phyloP scores from a whole-genome alignment of 78 protist species.

The Dictyostelium intermedium region DNA sequence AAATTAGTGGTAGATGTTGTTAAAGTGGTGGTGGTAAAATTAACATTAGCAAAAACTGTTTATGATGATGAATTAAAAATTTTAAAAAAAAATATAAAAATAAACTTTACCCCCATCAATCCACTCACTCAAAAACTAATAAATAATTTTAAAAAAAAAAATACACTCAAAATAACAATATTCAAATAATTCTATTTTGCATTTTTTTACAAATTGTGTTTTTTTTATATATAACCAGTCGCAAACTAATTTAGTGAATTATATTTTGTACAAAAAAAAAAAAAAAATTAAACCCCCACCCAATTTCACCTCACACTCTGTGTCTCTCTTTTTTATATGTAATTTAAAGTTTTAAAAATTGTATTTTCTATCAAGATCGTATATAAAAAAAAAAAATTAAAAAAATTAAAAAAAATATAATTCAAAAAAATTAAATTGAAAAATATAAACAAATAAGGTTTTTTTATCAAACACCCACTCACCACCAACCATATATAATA shows the following conservation, averaged over 20 bases:
- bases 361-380: not conserved
- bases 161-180: not conserved
- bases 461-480: not conserved
- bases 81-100: too few relatives aligned
- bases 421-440: too few relatives aligned
- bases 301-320: not conserved
- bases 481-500: not conserved
- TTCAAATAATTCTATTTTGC: not conserved
- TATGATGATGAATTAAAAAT: too few relatives aligned
- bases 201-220: not conserved
- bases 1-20: too few relatives aligned
- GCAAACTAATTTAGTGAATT: not conserved
- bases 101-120: not conserved
- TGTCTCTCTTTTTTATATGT: not conserved
- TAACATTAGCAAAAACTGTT: too few relatives aligned
- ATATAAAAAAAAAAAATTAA: not conserved
- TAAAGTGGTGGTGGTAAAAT: too few relatives aligned
- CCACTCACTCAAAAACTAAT: not conserved
- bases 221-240: not conserved
- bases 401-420: not conserved
- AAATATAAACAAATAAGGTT: not conserved
- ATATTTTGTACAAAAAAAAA: not conserved
- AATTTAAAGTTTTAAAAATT: not conserved
- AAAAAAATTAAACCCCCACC: not conserved
- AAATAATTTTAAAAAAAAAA: not conserved